These are phyloP conservation scores for Oemleria cerasiformis DNA, from an alignment of 306 rosid species.

Conservation along the genomic window DNA sequence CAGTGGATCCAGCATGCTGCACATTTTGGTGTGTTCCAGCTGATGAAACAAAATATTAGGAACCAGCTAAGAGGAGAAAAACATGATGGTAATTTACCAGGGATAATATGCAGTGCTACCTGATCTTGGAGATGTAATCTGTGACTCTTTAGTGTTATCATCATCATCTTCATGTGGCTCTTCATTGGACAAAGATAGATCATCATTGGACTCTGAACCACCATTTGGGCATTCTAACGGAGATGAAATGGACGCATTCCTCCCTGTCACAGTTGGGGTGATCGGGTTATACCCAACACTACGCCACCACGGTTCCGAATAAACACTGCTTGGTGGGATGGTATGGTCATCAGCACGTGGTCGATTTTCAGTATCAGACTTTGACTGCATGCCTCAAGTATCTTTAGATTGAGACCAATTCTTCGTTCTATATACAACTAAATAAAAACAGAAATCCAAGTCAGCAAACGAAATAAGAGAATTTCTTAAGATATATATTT, in stretches of 20 bases:
- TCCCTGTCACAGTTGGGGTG: constrained; percentile 42
- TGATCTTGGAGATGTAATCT: constrained; percentile 49
- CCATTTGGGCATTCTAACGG: constrained; percentile 70
- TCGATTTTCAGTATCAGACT: constrained; percentile 55
- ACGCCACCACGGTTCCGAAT: constrained; percentile 91
- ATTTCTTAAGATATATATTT: neutral
- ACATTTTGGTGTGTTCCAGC: constrained; percentile 53
- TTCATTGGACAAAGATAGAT: constrained; percentile 70
- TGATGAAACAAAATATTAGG: constrained; percentile 17
- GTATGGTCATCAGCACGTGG: constrained; percentile 52
- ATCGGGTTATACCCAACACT: constrained; percentile 56
- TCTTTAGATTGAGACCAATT: constrained; percentile 25
- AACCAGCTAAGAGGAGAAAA: neutral
- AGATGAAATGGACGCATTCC: constrained; percentile 63
- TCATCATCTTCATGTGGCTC: constrained; percentile 71
- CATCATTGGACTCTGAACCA: constrained; percentile 78
- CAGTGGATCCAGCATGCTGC: constrained; percentile 50
- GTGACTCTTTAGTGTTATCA: constrained; percentile 49
- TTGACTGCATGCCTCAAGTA: constrained; percentile 69
- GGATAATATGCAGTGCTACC: constrained; percentile 44
- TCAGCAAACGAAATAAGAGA: neutral
- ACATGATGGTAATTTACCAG: neutral
- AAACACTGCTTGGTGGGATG: constrained; percentile 47
- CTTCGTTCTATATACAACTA: constrained; percentile 4
- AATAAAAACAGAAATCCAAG: constrained; percentile 3